phyloP scores from a whole-genome alignment of 306 rosid genomes.

The Morella rubra region DNA sequence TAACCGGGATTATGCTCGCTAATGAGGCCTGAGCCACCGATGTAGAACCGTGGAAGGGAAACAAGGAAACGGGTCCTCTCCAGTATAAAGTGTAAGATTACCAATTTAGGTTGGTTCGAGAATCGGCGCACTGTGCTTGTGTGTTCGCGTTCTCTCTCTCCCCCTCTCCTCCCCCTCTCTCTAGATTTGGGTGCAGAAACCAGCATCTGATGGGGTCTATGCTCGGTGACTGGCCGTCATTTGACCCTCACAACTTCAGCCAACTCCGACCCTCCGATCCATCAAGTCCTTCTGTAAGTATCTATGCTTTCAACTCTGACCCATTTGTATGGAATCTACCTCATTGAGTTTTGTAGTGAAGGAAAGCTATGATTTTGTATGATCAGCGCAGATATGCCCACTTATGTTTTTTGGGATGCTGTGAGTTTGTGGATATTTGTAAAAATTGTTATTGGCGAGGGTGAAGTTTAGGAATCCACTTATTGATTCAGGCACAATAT shows the following conservation, averaged over 20 bases:
- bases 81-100: background rate
- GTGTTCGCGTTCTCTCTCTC: slow-evolving; percentile 5
- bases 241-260: slow-evolving; percentile 93
- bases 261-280: slow-evolving; percentile 91
- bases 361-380: slow-evolving; percentile 16
- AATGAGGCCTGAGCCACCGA: too few species aligned
- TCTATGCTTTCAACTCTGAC: slow-evolving; percentile 16
- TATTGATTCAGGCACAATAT: slow-evolving; percentile 3
- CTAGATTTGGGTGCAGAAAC: slow-evolving; percentile 26
- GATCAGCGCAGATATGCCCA: slow-evolving; percentile 4
- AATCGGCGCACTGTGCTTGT: slow-evolving; percentile 19
- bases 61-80: background rate
- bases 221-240: slow-evolving; percentile 86
- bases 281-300: slow-evolving; percentile 76
- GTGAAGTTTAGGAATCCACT: background rate
- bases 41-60: too few species aligned
- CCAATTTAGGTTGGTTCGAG: slow-evolving; percentile 15
- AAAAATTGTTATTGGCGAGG: background rate
- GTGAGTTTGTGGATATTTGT: background rate
- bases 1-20: too few species aligned
- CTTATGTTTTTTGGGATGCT: slow-evolving; percentile 8
- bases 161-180: slow-evolving; percentile 15
- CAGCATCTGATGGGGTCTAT: slow-evolving; percentile 62
- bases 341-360: slow-evolving; percentile 14
- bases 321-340: slow-evolving; percentile 14